phyloP scores from a whole-genome alignment of 2,329 filamentous ascomycete species.

The Trematosphaeria pertusa region DNA sequence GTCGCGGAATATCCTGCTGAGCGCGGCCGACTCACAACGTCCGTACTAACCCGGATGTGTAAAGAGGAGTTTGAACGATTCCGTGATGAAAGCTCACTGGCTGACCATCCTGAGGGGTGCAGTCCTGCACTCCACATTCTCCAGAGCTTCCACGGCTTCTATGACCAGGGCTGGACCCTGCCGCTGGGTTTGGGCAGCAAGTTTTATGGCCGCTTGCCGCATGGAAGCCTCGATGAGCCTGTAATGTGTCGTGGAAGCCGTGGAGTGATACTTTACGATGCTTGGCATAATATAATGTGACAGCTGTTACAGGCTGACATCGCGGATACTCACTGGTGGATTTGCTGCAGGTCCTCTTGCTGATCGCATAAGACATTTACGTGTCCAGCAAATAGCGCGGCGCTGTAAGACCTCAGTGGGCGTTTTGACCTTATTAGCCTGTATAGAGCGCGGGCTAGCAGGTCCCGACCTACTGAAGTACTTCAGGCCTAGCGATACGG shows the following conservation, averaged over 20 bases:
- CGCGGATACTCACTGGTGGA: constrained; percentile 28
- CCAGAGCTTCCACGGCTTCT: constrained; percentile 30
- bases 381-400: constrained; percentile 21
- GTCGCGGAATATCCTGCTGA: too few species aligned
- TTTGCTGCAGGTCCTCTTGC: constrained; percentile 42
- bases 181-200: constrained; percentile 31
- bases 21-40: too few species aligned
- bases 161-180: constrained; percentile 23
- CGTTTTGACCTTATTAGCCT: constrained; percentile 36
- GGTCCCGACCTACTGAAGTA: constrained; percentile 17
- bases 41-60: too few species aligned
- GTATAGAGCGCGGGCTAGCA: constrained; percentile 29
- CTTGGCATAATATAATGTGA: constrained; percentile 37
- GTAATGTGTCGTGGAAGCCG: constrained; percentile 21
- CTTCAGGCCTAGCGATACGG: too few species aligned
- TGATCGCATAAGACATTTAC: constrained; percentile 28
- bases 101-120: neutral
- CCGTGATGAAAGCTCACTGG: neutral
- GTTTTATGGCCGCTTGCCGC: constrained; percentile 29
- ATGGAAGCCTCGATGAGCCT: constrained; percentile 29
- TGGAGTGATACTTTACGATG: constrained; percentile 25
- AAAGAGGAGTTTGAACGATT: too few species aligned
- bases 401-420: constrained; percentile 20
- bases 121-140: constrained; percentile 32
- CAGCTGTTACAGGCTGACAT: constrained; percentile 24